These are phyloP conservation scores for Suhomyces terraborum DNA, from an alignment of 1,139 yeast species.

Conservation along the genomic window DNA sequence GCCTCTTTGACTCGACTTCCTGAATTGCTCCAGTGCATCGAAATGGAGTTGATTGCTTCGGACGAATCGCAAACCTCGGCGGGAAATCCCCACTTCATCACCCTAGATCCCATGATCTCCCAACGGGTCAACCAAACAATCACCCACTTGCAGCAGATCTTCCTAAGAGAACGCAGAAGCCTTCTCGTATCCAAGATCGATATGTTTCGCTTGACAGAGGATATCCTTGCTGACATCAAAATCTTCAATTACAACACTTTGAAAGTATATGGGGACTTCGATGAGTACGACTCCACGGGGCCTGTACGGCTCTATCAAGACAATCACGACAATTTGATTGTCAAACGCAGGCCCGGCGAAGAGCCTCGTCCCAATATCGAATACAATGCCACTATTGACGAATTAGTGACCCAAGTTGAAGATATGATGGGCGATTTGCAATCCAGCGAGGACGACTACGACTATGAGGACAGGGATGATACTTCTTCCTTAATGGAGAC, in stretches of 20 bases:
- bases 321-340: constrained; percentile 7
- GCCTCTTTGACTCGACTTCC: constrained; percentile 10
- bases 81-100: constrained; percentile 3
- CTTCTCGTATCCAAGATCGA: constrained; percentile 16
- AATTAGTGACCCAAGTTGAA: constrained; percentile 8
- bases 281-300: constrained; percentile 5
- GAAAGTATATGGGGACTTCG: constrained; percentile 16
- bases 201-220: constrained; percentile 16
- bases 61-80: too few species aligned
- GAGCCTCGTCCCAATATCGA: constrained; percentile 1
- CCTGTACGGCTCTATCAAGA: constrained; percentile 14
- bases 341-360: background rate
- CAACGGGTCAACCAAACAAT: constrained; percentile 5
- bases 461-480: constrained; percentile 17
- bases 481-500: constrained; percentile 21
- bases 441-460: constrained; percentile 9
- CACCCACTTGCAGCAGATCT: constrained; percentile 13
- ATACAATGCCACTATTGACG: constrained; percentile 6
- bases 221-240: constrained; percentile 17
- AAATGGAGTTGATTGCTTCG: constrained; percentile 13
- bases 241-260: constrained; percentile 17
- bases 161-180: constrained; percentile 10
- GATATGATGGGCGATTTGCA: constrained; percentile 5
- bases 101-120: constrained; percentile 9
- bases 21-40: constrained; percentile 13